Percentiles rank a stretch among this genome's conserved stretches.
These are phyloP conservation scores for Rachicladosporium sp. DNA, from an alignment of 2,329 filamentous ascomycete species.

Conservation along the genomic window DNA sequence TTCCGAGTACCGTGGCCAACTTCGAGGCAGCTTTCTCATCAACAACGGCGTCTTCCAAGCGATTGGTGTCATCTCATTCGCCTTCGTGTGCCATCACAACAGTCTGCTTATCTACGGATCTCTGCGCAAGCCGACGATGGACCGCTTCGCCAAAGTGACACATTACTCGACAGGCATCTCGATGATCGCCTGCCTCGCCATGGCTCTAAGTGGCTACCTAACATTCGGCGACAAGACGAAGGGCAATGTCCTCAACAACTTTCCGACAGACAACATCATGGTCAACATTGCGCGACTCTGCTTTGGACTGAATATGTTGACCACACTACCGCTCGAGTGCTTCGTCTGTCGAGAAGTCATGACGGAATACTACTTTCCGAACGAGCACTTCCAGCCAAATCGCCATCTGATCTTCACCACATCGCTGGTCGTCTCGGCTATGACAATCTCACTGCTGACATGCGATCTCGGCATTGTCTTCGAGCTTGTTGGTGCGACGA, in stretches of 20 bases:
- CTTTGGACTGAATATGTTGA: constrained; percentile 98
- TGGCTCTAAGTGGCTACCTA: constrained; percentile 82
- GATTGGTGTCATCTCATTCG: constrained; percentile 95
- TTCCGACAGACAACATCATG: constrained; percentile 77
- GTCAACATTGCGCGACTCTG: constrained; percentile 91
- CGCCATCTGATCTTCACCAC: constrained; percentile 82
- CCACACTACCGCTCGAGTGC: constrained; percentile 86
- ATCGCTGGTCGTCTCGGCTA: constrained; percentile 63
- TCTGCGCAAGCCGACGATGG: constrained; percentile 82
- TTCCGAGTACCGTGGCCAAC: constrained; percentile 55
- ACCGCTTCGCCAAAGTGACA: constrained; percentile 85
- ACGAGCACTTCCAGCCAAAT: constrained; percentile 66
- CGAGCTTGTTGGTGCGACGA: constrained; percentile 90
- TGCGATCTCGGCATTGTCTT: constrained; percentile 93
- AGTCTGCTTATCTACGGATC: constrained; percentile 95
- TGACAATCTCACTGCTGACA: constrained; percentile 67
- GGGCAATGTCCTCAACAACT: constrained; percentile 97
- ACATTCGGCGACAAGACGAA: constrained; percentile 85
- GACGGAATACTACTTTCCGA: constrained; percentile 67
- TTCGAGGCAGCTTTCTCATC: constrained; percentile 60
- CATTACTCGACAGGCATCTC: constrained; percentile 87
- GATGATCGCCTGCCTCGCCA: constrained; percentile 76
- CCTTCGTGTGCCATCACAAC: constrained; percentile 78
- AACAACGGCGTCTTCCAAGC: constrained; percentile 88
- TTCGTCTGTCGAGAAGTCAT: constrained; percentile 97